Percentiles rank a stretch among this genome's conserved stretches.
Evolutionary conservation across 805 yeast species (phyloP).

Genomic region (Monosporozyma servazzii): DNA sequence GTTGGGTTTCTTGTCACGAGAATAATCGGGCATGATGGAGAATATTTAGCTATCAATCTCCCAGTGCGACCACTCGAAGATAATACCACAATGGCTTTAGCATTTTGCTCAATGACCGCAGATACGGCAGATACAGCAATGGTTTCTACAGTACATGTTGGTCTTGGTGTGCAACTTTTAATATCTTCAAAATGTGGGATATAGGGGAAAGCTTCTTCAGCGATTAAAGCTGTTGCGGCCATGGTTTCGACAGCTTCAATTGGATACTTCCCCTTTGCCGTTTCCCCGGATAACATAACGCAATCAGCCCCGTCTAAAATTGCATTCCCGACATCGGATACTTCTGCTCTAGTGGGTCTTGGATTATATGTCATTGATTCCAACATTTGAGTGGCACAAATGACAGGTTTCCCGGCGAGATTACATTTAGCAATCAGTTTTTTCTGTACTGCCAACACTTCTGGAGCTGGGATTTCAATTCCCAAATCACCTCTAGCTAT

Average conservation of each 20-base stretch:
- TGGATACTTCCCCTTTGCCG: constrained; percentile 99
- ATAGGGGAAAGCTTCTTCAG: constrained; percentile 95
- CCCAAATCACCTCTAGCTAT: constrained; percentile 99
- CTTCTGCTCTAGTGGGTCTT: constrained; percentile 99
- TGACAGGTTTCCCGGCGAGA: constrained; percentile 98
- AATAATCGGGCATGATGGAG: constrained; percentile 94
- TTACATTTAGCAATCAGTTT: constrained; percentile 98
- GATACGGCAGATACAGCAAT: constrained; percentile 95
- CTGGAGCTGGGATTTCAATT: constrained; percentile 98
- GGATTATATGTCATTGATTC: constrained; percentile 99
- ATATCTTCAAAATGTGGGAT: constrained; percentile 75
- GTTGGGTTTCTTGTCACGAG: constrained; percentile 93
- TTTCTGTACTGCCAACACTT: constrained; percentile 97
- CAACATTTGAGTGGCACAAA: constrained; percentile 99
- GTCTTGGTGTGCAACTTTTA: constrained; percentile 74
- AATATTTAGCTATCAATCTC: constrained; percentile 91
- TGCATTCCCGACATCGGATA: constrained; percentile 98
- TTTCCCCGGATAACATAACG: constrained; percentile 99
- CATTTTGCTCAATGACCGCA: constrained; percentile 91
- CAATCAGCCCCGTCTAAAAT: constrained; percentile 99
- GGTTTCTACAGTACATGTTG: constrained; percentile 90
- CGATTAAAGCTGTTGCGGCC: constrained; percentile 94
- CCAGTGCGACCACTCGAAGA: constrained; percentile 94
- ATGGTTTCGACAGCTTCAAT: constrained; percentile 94
- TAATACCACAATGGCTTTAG: constrained; percentile 92